Percentiles rank a stretch among this genome's conserved stretches.
phyloP scores from a whole-genome alignment of 2,329 filamentous ascomycete species.

The Diaporthe caulivora region DNA sequence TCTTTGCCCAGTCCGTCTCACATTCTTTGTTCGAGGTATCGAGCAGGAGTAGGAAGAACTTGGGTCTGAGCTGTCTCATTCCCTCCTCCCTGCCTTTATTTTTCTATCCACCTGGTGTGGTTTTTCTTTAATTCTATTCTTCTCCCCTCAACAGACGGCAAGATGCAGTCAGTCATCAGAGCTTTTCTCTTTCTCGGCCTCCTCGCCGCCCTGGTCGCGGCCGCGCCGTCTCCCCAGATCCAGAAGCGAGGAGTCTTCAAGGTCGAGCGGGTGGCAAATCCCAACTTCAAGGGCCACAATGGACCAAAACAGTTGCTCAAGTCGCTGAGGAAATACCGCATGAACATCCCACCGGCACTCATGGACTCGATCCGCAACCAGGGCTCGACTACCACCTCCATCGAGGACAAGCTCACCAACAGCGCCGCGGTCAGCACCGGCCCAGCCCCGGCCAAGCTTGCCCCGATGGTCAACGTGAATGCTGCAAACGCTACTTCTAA shows the following conservation, averaged over 20 bases:
- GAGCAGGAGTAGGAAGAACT: slow-evolving; percentile 35
- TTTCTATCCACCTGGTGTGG: slow-evolving; percentile 46
- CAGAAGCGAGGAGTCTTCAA: slow-evolving; percentile 69
- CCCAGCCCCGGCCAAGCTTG: slow-evolving; percentile 13
- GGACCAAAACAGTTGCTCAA: slow-evolving; percentile 73
- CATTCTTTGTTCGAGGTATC: slow-evolving; percentile 33
- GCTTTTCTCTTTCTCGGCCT: slow-evolving; percentile 58
- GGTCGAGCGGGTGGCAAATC: slow-evolving; percentile 68
- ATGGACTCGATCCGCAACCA: slow-evolving; percentile 52
- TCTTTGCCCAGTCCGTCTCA: slow-evolving; percentile 20
- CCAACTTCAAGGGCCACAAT: slow-evolving; percentile 65
- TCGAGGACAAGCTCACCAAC: slow-evolving; percentile 37
- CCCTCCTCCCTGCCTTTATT: slow-evolving; percentile 30
- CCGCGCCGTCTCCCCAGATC: slow-evolving; percentile 55
- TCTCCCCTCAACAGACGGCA: slow-evolving; percentile 29
- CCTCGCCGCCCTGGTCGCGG: slow-evolving; percentile 59
- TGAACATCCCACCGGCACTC: slow-evolving; percentile 60
- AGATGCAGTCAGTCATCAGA: slow-evolving; percentile 45
- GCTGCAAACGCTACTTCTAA: slow-evolving; percentile 44
- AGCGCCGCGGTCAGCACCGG: slow-evolving; percentile 22
- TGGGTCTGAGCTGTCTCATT: slow-evolving; percentile 33
- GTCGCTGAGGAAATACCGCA: slow-evolving; percentile 76
- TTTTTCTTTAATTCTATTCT: slow-evolving; percentile 33
- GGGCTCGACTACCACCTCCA: slow-evolving; percentile 38
- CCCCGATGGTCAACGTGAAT: background rate